These are phyloP conservation scores for Stygiomarasmius scandens DNA, from an alignment of 1,284 basidiomycete genomes.

Conservation along the genomic window DNA sequence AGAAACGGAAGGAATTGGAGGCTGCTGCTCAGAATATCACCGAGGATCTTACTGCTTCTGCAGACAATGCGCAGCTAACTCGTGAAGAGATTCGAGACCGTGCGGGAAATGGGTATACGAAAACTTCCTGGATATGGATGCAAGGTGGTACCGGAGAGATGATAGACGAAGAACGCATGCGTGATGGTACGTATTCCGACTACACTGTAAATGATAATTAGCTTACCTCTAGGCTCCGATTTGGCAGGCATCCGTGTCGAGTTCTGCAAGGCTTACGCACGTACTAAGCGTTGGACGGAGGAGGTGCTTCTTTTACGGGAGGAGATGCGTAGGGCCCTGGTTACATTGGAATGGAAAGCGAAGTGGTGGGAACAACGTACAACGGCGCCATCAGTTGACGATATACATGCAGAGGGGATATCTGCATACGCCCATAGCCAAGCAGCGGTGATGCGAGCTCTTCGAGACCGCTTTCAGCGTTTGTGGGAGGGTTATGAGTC, in stretches of 20 bases:
- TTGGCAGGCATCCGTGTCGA: conserved; percentile 1
- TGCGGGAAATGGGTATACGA: neutral
- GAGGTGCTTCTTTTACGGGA: neutral
- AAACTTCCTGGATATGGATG: conserved; percentile 9
- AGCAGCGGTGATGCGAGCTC: neutral
- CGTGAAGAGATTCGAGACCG: neutral
- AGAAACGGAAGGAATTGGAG: neutral
- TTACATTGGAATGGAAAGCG: neutral
- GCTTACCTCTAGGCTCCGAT: neutral
- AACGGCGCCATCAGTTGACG: neutral
- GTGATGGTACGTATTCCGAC: neutral
- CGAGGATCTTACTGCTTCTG: neutral
- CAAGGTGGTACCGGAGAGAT: neutral
- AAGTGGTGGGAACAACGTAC: neutral
- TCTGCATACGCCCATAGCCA: neutral
- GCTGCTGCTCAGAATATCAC: neutral
- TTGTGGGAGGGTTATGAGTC: neutral
- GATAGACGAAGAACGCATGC: neutral
- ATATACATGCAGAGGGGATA: neutral
- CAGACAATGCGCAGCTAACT: neutral
- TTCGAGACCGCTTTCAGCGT: neutral
- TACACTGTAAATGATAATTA: neutral
- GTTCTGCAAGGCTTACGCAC: conserved; percentile 1
- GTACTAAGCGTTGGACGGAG: neutral
- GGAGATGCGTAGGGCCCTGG: neutral